A percentile compares a stretch with the other conserved stretches of the same genome.
These are phyloP conservation scores for Plasmodium knowlesi DNA, from an alignment of 169 alveolate genomes.

Conservation along the genomic window DNA sequence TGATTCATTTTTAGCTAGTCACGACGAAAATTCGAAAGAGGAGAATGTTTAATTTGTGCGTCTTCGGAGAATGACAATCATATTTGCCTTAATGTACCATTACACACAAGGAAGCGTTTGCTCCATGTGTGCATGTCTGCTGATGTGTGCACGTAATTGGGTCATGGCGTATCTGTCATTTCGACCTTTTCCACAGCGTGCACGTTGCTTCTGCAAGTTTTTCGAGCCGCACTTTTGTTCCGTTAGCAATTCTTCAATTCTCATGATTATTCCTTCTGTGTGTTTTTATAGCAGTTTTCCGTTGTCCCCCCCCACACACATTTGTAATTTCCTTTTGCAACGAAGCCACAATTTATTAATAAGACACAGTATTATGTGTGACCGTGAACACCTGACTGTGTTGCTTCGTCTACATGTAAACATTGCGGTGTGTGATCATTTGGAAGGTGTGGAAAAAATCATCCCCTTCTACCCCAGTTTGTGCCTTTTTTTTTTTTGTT, in stretches of 20 bases:
- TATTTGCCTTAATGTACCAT: not conserved
- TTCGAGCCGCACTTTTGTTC: not conserved
- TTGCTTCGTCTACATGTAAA: not conserved
- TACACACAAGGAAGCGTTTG: not conserved
- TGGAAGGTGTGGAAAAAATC: not conserved
- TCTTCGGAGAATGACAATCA: not conserved
- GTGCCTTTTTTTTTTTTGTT: not conserved
- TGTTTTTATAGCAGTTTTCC: not conserved
- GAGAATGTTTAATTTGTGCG: slow-evolving; percentile 7
- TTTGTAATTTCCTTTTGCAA: not conserved
- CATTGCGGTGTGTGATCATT: not conserved
- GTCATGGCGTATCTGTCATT: not conserved
- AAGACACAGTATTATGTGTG: not conserved
- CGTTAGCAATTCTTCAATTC: not conserved
- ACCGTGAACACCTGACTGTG: not conserved
- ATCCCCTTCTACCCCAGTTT: not conserved
- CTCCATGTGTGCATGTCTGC: not conserved
- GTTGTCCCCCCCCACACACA: not conserved
- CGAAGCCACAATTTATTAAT: not conserved
- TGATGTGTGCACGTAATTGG: not conserved
- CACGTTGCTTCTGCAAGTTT: not conserved
- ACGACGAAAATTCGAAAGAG: slow-evolving; percentile 11
- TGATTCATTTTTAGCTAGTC: slow-evolving; percentile 34
- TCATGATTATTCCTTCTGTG: not conserved
- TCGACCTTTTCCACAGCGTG: not conserved